A percentile compares a stretch with the other conserved stretches of the same genome.
Conservation (phyloP, 352 stramenopile species). For the Phytopythium vexans region DNA sequence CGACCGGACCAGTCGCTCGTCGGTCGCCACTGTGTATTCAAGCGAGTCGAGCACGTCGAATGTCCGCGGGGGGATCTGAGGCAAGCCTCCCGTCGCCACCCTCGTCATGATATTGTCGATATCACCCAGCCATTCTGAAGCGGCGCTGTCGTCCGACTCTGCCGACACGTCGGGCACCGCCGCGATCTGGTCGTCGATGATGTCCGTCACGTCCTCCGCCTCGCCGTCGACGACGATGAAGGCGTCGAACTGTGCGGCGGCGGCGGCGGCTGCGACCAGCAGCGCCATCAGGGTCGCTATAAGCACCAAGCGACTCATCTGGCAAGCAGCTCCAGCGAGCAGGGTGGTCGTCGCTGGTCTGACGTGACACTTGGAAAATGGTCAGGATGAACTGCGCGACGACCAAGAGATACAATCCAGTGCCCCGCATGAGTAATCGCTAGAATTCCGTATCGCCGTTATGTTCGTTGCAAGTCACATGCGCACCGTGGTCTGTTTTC, state of each 20-base stretch:
- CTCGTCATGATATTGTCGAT: slow-evolving; percentile 43
- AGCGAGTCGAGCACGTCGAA: slow-evolving; percentile 34
- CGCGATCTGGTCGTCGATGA: slow-evolving; percentile 31
- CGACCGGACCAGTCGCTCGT: slow-evolving; percentile 19
- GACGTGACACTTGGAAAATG: no score
- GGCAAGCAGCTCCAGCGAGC: no score
- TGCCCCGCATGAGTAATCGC: no score
- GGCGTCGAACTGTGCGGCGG: background rate
- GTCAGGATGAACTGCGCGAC: no score
- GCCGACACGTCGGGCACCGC: slow-evolving; percentile 25
- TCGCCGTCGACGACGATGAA: background rate
- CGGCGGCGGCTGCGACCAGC: background rate
- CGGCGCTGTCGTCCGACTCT: slow-evolving; percentile 10
- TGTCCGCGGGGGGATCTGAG: slow-evolving; percentile 27
- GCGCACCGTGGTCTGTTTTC: no score
- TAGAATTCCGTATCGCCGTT: no score
- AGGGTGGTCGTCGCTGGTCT: no score
- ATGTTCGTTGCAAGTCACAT: no score
- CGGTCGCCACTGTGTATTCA: slow-evolving; percentile 17
- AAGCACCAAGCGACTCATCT: background rate
- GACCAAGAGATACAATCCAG: no score
- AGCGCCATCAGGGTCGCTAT: background rate
- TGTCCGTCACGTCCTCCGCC: slow-evolving; percentile 15
- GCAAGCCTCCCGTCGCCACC: slow-evolving; percentile 36
- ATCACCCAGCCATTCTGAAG: slow-evolving; percentile 26